These are phyloP conservation scores for Ustilago nuda DNA, from an alignment of 1,284 basidiomycete genomes.

Conservation along the genomic window DNA sequence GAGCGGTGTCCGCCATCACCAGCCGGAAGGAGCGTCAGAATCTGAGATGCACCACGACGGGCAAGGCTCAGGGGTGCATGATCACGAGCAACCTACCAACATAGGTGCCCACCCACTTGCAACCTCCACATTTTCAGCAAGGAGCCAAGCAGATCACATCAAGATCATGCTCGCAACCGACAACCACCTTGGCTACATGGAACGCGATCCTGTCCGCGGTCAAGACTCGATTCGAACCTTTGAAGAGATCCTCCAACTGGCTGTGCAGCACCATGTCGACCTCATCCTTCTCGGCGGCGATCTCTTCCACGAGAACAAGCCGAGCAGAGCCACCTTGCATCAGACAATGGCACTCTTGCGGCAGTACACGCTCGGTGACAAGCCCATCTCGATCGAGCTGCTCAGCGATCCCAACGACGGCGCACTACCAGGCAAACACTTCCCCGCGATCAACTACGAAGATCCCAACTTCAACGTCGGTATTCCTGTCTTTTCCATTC, in stretches of 20 bases:
- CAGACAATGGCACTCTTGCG: conserved; percentile 84
- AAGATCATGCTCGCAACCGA: conserved; percentile 67
- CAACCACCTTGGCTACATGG: conserved; percentile 83
- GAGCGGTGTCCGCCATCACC: not conserved
- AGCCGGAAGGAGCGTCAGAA: conserved; percentile 3
- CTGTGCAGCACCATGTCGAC: conserved; percentile 77
- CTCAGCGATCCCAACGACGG: conserved; percentile 90
- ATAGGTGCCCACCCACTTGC: conserved; percentile 13
- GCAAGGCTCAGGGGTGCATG: conserved; percentile 1
- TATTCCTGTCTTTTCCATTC: conserved; percentile 97
- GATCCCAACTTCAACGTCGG: conserved; percentile 94
- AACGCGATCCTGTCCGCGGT: conserved; percentile 92
- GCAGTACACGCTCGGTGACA: conserved; percentile 89
- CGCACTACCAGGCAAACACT: conserved; percentile 69
- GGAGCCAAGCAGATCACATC: conserved; percentile 43
- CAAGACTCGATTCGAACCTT: conserved; percentile 96
- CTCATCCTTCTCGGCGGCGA: conserved; percentile 88
- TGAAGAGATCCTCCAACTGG: conserved; percentile 89
- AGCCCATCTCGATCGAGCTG: conserved; percentile 87
- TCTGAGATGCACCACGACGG: conserved; percentile 9
- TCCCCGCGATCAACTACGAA: conserved; percentile 97
- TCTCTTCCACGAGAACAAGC: conserved; percentile 97
- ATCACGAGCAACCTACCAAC: not conserved
- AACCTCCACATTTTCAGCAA: conserved; percentile 35
- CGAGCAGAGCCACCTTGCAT: conserved; percentile 83